A percentile compares a stretch with the other conserved stretches of the same genome.
These are phyloP conservation scores for Trypethelium eluteriae DNA, from an alignment of 495 filamentous ascomycete species.

Conservation along the genomic window DNA sequence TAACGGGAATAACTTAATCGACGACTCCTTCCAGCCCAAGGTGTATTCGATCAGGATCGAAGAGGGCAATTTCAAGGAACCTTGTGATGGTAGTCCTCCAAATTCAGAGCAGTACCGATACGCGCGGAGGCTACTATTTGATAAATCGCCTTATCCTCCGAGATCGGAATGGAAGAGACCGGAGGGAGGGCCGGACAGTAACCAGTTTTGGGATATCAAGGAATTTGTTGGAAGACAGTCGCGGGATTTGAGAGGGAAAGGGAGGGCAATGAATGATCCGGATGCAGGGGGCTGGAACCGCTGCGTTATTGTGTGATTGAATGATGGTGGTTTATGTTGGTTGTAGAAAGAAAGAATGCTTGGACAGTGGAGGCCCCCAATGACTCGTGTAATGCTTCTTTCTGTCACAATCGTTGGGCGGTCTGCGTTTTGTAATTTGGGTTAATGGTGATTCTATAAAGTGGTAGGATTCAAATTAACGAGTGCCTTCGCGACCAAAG, in stretches of 20 bases:
- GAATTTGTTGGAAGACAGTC: conserved; percentile 22
- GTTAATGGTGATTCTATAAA: no score
- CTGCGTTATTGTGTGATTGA: conserved; percentile 15
- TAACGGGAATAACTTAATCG: conserved; percentile 24
- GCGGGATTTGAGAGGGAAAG: conserved; percentile 11
- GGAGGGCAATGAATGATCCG: conserved; percentile 14
- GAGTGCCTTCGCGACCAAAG: no score
- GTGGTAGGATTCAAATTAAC: no score
- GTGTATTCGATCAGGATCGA: conserved; percentile 28
- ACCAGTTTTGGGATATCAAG: conserved; percentile 26
- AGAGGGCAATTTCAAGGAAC: conserved; percentile 30
- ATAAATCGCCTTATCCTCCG: conserved; percentile 32
- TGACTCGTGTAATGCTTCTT: no score
- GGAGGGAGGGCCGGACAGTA: conserved; percentile 23
- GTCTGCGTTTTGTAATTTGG: no score
- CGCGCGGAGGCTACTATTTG: conserved; percentile 29
- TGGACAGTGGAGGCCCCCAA: no score
- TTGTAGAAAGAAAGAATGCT: neutral
- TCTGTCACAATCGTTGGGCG: no score
- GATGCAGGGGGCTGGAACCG: conserved; percentile 19
- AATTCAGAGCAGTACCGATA: conserved; percentile 19
- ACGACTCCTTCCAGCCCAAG: conserved; percentile 31
- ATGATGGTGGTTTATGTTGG: neutral
- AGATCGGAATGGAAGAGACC: conserved; percentile 28
- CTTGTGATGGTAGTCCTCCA: conserved; percentile 12